Evolutionary conservation across 1,284 basidiomycete genomes (phyloP), one percentile per base, ranked within the genome.

Genomic region (Fomitiporia mediterranea): DNA sequence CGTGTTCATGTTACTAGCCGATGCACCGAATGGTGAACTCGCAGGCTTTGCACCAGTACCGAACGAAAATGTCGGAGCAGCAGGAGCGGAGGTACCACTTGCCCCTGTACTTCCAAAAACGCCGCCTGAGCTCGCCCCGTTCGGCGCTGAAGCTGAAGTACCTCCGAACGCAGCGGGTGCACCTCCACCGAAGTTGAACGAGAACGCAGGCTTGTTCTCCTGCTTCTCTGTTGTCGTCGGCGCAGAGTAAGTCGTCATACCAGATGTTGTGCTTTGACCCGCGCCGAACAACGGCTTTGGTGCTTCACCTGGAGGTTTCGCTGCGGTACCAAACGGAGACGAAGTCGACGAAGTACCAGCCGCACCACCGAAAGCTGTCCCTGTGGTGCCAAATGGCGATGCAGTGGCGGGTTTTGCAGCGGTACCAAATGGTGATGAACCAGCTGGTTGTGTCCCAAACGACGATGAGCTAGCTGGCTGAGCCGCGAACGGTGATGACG

Each of bases 181-280:
- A 27, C 42, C 25, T n/a, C n/a, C 30, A 28, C 59, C 59, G 38
- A 60, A 60, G 27, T 48, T 49, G 43, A 60, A 60, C 52, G 56
- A 47, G 21, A 56, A 57, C 19, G 38, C n/a, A 2, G 58, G 39
- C 30, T 60, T 60, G 7, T 47, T 11, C 4, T 17, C 34, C 25
- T 37, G 49, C 49, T 50, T 53, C 27, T 53, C 39, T 13, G 43
- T 15, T 40, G 44, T 21, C 9, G 3, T 27, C 21, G 53, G 13
- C n/a, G n/a, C n/a, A 34, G 32, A 6, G 32, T 13, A 6, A 34
- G 7, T 34, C 6, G 32, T 34, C 32, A 13, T 15, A 17, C 42
- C 17, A 39, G n/a, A n/a, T n/a, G n/a, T n/a, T n/a, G n/a, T n/a
- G n/a, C n/a, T 46, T 17, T 34, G 42, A 15, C n/a, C 21, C 15